These are phyloP conservation scores for Cryptococcus maquisensis DNA, from an alignment of 1,284 basidiomycete genomes.

Conservation along the genomic window DNA sequence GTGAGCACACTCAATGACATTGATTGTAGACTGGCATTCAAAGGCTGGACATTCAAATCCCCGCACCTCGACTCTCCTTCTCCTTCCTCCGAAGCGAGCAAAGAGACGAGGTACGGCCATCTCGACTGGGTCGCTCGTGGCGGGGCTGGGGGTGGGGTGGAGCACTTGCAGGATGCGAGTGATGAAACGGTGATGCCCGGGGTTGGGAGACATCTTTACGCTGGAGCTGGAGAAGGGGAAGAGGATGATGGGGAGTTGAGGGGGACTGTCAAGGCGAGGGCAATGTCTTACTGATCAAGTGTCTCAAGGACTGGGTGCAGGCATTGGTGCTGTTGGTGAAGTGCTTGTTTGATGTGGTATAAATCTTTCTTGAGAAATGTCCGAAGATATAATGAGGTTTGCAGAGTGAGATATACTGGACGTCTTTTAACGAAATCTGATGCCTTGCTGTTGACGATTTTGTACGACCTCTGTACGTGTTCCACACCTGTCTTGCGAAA, in stretches of 20 bases:
- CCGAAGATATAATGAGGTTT: background rate
- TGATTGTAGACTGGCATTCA: constrained; percentile 35
- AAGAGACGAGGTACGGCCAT: constrained; percentile 17
- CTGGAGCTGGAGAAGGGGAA: background rate
- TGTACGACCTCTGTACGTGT: no score
- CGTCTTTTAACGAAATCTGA: no score
- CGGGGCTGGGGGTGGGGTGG: background rate
- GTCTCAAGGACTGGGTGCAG: no score
- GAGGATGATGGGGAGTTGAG: constrained; percentile 1
- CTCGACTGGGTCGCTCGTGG: constrained; percentile 2
- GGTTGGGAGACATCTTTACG: background rate
- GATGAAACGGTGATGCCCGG: constrained; percentile 6
- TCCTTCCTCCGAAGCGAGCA: no score
- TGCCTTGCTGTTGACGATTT: no score
- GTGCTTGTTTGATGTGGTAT: background rate
- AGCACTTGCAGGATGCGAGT: constrained; percentile 13
- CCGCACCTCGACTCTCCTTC: constrained; percentile 7
- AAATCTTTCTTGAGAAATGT: no score
- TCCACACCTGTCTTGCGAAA: no score
- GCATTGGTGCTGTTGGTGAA: no score
- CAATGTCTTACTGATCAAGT: constrained; percentile 16
- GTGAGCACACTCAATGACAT: background rate
- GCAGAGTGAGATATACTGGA: background rate
- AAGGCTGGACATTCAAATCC: constrained; percentile 44
- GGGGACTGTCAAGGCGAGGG: constrained; percentile 16